These are phyloP conservation scores for Xylaria sp. DNA, from an alignment of 2,329 filamentous ascomycete genomes.

Conservation along the genomic window DNA sequence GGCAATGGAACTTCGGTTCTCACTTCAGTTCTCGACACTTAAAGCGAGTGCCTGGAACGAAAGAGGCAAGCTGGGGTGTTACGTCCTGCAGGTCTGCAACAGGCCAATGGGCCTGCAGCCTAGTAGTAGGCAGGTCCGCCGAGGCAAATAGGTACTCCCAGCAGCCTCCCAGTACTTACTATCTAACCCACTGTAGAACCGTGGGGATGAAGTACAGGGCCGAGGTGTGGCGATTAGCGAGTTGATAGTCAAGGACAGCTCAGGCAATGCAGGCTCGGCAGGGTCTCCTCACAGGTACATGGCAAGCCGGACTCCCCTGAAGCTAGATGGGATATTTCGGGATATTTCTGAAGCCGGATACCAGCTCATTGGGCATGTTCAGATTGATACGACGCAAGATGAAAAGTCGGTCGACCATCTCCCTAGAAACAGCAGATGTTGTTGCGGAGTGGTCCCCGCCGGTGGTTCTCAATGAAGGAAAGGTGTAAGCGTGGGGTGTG, in stretches of 20 bases:
- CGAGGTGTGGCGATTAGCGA: conserved; percentile 26
- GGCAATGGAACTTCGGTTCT: conserved; percentile 4
- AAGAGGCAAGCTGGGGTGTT: conserved; percentile 22
- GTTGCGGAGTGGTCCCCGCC: conserved; percentile 29
- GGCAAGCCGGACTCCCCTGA: conserved; percentile 1
- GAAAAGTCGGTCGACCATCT: conserved; percentile 37
- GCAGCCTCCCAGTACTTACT: too few species aligned
- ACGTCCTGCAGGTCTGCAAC: conserved; percentile 8
- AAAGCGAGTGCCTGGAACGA: conserved; percentile 21
- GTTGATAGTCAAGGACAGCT: conserved; percentile 1
- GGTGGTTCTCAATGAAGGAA: conserved; percentile 19
- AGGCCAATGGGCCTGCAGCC: conserved; percentile 23
- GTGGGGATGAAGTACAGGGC: conserved; percentile 20
- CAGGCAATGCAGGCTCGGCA: not conserved
- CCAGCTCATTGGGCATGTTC: conserved; percentile 9
- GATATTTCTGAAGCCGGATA: conserved; percentile 14
- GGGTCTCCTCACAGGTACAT: not conserved
- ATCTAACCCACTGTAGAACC: not conserved
- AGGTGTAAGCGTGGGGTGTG: conserved; percentile 22
- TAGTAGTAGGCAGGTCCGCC: conserved; percentile 4
- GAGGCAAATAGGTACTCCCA: conserved; percentile 17
- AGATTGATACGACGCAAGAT: conserved; percentile 1
- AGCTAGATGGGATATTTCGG: not conserved
- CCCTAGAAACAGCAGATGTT: conserved; percentile 27
- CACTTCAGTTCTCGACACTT: conserved; percentile 7